Base-by-base conservation (phyloP, 148 eudicot genomes). In the Pouteria glomerata region DNA sequence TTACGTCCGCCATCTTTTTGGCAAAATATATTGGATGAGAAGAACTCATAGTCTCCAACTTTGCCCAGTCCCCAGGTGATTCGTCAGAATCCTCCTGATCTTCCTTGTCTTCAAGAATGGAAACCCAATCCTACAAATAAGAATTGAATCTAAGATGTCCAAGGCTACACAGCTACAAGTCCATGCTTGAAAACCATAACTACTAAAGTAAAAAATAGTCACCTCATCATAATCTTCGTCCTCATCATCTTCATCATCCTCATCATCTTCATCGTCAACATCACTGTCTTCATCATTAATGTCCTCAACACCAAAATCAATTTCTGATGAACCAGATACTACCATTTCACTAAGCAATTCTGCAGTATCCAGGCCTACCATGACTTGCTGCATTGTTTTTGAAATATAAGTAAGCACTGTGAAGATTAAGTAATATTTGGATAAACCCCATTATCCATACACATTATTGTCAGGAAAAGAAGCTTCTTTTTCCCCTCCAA, bases 11-110 rank as follows among this genome's bases (percentile, higher is more conserved):
- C 66, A 95, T 70, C 74, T 78, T 89, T 80, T 81, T 86, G 8
- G 98, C 98, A 72, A 95, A 95, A 79, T 95, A 85, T 88, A 95
- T 86, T 30, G 97, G 98, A 88, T 95, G 98, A 65, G 97, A 83
- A 76, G 96, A 74, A 39, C 93, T 84, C 97, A 91, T 95, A 4
- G 98, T 95, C 71, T 95, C 97, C 79, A 95, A 77, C 73, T 91
- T 91, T 57, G 98, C 98, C 98, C 98, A 95, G 77, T 91, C 97
- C 66, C 96, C 96, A 42, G 85, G 68, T 61, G 98, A 87, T 73
- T 83, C 93, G 82, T 88, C 89, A 74, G 88, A 84, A 71, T 91
- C 96, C 69, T 61, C 91, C 50, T 80, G 72, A 55, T 82, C 86
- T 26, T 84, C 93, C 51, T 84, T 97, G 73, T 85, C 87, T 29